Base-by-base conservation (phyloP, 2,329 filamentous ascomycete species). In the Pseudogymnoascus sp. region DNA sequence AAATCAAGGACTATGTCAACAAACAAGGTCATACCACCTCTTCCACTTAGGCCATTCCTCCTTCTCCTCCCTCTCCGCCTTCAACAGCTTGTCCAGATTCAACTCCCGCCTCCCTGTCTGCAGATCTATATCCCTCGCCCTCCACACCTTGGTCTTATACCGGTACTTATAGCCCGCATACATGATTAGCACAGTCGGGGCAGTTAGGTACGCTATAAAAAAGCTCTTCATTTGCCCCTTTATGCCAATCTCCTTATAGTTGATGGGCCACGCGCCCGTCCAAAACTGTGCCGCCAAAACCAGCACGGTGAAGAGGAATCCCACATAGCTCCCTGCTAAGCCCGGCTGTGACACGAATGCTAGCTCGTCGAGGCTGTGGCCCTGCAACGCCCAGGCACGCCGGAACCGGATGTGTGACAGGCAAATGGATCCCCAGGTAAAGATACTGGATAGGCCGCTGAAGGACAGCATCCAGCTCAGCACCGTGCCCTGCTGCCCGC, bases 381-480 rank as follows among this genome's bases (percentile, higher is more conserved):
- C 89, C 65, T 87, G 84, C 11, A 77, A 72, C 50, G 79, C 80
- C 91, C 91, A 96, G 17, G 87, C 90, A 29, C 78, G 77, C 67
- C 93, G 90, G 83, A 97, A 97, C 62, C 92, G 91, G 72, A 97
- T 96, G 76, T 97, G 93, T 23, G 88, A 85, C 17, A 96, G 78
- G 75, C 91, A 96, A 74, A 96, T 93, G 67, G 89, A 89, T 63
- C 82, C 85, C 90, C 90, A 93, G 6, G 88, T 92, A 77, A 93
- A 90, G 72, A 91, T 83, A 56, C 84, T 87, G 7, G 87, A 89
- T 23, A 92, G 81, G 59, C 87, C 89, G 1, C 88, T 90, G 56
- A 91, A 81, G 64, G 89, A 84, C 42, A 90, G 80, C 75, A 96
- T 84, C 92, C 93, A 96, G 70, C 84, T 82, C 67, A 96, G 89